phyloP scores from a whole-genome alignment of 305 asterid genomes.

The Stenogyne calaminthoides region DNA sequence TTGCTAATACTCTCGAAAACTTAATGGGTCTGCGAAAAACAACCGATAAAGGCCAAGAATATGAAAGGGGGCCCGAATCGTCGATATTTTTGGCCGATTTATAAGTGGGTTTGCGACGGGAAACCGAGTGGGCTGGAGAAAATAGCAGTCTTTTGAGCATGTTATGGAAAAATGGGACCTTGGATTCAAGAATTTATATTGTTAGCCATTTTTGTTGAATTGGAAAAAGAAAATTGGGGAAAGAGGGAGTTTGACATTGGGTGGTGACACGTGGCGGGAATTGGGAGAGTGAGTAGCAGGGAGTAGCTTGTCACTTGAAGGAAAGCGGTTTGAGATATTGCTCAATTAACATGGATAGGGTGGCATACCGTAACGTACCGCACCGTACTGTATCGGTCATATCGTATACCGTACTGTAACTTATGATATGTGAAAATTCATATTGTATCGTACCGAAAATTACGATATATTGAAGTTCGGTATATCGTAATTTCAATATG shows the following conservation, averaged over 20 bases:
- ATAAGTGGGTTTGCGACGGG: constrained; percentile 18
- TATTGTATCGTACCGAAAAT: no score
- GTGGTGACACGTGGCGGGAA: constrained; percentile 32
- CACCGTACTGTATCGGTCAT: no score
- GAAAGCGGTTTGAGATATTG: background rate
- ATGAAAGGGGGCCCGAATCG: constrained; percentile 15
- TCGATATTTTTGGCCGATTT: constrained; percentile 20
- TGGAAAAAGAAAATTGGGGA: constrained; percentile 8
- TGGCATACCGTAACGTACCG: no score
- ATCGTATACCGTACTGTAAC: no score
- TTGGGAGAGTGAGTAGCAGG: background rate
- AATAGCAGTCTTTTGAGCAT: constrained; percentile 56
- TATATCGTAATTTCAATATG: no score
- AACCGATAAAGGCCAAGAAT: constrained; percentile 44
- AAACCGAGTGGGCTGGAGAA: constrained; percentile 35
- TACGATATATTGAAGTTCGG: no score
- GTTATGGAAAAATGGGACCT: background rate
- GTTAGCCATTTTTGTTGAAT: no score
- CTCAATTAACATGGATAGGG: no score
- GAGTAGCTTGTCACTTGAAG: background rate
- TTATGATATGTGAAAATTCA: no score
- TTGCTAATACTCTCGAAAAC: constrained; percentile 46
- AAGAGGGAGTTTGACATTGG: constrained; percentile 25
- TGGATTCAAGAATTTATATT: background rate
- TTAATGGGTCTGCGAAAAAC: constrained; percentile 42